Base-by-base conservation (phyloP, 371 early-diverging fungal genomes). In the Sporodiniella umbellata region DNA sequence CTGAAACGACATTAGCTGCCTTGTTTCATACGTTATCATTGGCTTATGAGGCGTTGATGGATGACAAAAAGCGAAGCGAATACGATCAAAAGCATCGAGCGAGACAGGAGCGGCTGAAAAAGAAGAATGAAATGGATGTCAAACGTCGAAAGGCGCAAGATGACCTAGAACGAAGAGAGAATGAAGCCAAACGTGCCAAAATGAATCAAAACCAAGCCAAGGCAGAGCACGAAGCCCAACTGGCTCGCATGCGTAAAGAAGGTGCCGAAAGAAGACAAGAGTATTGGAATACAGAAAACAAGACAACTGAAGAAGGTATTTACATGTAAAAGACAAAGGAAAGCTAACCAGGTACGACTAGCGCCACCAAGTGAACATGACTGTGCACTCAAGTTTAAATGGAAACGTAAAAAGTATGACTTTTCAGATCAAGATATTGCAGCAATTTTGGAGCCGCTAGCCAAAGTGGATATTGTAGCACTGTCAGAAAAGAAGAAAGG, bases 121-220 rank as follows among this genome's bases (percentile, higher is more conserved):
- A 72, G 45, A 56, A 66, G 24, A 48, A 64, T 12, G 72, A 71
- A 17, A 70, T 78, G 67, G 78, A 78, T 46, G 58, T 69, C 5
- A 78, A 75, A 42, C 62, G 76, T 46, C 47, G 72, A 35, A 50
- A 53, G 19, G 76, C 69, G 10, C 67, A 65, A 45, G 69, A 67
- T 17, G 72, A 76, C 28, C 45, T 76, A n/a, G 76, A 76, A 42
- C 60, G 52, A 48, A 51, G 72, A 33, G 76, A 76, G 38, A 62
- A 53, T 12, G 56, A 49, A 14, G 72, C 70, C 5, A 76, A 76
- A 43, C 65, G 55, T 35, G 58, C 64, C 0, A 68, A 66, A 24
- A 56, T 43, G 19, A 72, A 72, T 0, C 66, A 72, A 11, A 45
- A 55, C 22, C 66, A 72, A 42, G 70, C 71, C 1, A 72, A 72